Conservation (phyloP, 345 rosid species). For the Carallia pectinifolia region DNA sequence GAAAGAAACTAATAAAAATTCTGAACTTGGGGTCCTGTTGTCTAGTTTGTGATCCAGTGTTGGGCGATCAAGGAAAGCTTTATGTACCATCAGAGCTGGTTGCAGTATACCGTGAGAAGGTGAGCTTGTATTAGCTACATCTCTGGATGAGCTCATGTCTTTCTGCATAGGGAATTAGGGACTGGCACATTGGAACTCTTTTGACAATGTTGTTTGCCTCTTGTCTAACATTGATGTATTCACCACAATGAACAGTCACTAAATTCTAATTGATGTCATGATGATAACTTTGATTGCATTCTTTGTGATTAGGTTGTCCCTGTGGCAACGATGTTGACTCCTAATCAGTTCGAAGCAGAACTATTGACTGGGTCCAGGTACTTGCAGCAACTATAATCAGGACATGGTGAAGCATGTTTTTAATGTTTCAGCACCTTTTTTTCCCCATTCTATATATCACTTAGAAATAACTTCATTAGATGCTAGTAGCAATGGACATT, state of each 20-base stretch:
- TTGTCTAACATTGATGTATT: not conserved
- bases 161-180: too few relatives aligned
- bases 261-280: not conserved
- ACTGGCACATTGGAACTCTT: constrained; percentile 1
- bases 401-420: not conserved
- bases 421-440: not conserved
- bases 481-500: too few relatives aligned
- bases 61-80: constrained; percentile 98
- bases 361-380: constrained; percentile 81
- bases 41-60: constrained; percentile 97
- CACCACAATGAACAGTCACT: not conserved
- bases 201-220: not conserved
- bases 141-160: constrained; percentile 21
- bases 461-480: too few relatives aligned
- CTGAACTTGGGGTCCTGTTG: constrained; percentile 19
- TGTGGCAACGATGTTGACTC: constrained; percentile 96
- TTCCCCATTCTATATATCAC: too few relatives aligned
- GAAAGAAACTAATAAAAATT: not conserved
- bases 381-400: constrained; percentile 2
- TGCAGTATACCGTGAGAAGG: constrained; percentile 86
- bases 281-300: constrained; percentile 8
- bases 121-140: constrained; percentile 24
- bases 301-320: constrained; percentile 76
- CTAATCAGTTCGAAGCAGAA: constrained; percentile 99
- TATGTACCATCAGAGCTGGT: constrained; percentile 83